Percentiles rank a stretch among this genome's conserved stretches.
These are phyloP conservation scores for Suillus americanus DNA, from an alignment of 768 basidiomycete genomes.

Conservation along the genomic window DNA sequence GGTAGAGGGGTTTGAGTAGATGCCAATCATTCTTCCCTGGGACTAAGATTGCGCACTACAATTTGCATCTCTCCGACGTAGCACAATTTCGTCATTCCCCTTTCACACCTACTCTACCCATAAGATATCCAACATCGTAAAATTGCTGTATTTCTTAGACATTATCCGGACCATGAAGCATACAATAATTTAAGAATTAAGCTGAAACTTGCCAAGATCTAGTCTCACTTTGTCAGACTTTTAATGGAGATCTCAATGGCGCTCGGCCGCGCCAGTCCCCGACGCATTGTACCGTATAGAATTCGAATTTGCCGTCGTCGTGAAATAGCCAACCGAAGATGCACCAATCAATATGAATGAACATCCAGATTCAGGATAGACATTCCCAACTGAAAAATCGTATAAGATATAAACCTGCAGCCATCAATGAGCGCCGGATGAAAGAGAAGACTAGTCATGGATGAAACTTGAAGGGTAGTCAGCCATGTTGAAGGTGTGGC, in stretches of 20 bases:
- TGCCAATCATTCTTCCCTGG: background rate
- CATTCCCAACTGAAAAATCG: too few species aligned
- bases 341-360: too few species aligned
- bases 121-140: background rate
- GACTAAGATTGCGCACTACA: background rate
- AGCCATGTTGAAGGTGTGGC: too few species aligned
- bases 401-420: too few species aligned
- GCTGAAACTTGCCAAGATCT: background rate
- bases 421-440: too few species aligned
- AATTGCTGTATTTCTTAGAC: slow-evolving; percentile 5
- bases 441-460: too few species aligned
- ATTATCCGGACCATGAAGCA: background rate
- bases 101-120: slow-evolving; percentile 1
- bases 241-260: background rate
- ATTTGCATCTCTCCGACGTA: background rate
- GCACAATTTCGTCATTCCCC: background rate
- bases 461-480: too few species aligned
- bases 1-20: slow-evolving; percentile 69
- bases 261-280: too few species aligned
- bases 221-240: background rate
- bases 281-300: too few species aligned
- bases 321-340: too few species aligned
- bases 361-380: too few species aligned
- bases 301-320: too few species aligned
- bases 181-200: background rate